Conservation (phyloP, 2,329 filamentous ascomycete genomes). For the Metarhizium brunneum region DNA sequence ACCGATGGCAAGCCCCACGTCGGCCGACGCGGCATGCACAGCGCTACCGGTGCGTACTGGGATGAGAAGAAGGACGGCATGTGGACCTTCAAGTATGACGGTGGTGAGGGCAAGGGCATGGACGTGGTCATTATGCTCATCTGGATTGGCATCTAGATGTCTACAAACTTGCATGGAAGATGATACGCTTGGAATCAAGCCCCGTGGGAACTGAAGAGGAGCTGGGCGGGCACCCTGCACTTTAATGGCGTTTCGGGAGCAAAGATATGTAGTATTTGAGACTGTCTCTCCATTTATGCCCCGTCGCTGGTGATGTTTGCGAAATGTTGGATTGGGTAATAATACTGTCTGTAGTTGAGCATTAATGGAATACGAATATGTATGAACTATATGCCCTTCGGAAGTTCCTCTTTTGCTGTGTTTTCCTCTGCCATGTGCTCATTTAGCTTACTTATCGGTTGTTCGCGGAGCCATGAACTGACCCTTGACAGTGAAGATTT, state of each 20-base stretch:
- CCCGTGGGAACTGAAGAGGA: not conserved
- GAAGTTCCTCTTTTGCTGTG: not conserved
- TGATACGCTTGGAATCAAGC: not conserved
- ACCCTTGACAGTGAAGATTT: not conserved
- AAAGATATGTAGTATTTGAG: conserved; percentile 2
- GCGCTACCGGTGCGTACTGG: conserved; percentile 78
- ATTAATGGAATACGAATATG: not conserved
- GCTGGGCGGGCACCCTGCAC: not conserved
- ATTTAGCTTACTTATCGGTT: not conserved
- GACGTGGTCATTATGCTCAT: conserved; percentile 66
- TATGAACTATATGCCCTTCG: not conserved
- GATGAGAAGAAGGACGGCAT: conserved; percentile 85
- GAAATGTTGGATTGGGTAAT: not conserved
- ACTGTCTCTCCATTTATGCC: conserved; percentile 2
- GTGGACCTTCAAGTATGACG: conserved; percentile 82
- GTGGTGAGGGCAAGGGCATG: conserved; percentile 55
- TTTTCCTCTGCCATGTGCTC: not conserved
- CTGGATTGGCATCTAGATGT: conserved; percentile 60
- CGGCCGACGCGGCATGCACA: conserved; percentile 84
- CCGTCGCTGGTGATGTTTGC: not conserved
- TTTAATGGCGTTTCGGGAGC: conserved; percentile 4
- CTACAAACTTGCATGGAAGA: not conserved
- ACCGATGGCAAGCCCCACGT: conserved; percentile 62
- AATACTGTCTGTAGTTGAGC: not conserved
- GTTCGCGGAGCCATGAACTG: not conserved